phyloP scores from a whole-genome alignment of 148 eudicot genomes.

The Chenopodium quinoa region DNA sequence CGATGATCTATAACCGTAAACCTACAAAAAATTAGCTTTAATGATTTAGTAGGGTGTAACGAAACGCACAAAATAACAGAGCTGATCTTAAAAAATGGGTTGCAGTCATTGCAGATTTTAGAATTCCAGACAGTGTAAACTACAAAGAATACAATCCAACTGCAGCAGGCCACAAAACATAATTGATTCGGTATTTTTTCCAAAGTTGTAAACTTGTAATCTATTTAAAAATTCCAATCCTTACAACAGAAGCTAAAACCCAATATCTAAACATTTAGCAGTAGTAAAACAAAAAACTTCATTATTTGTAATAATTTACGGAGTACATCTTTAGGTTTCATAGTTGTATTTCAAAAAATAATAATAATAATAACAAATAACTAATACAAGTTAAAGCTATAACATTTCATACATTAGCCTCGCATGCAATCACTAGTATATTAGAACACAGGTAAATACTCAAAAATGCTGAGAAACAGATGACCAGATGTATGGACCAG shows the following conservation, averaged over 20 bases:
- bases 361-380: no score
- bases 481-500: not conserved
- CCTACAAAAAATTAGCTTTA: constrained; percentile 34
- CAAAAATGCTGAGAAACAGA: not conserved
- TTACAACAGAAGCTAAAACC: not conserved
- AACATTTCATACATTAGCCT: no score
- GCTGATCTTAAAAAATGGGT: not conserved
- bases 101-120: not conserved
- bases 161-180: not conserved
- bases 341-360: no score
- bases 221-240: not conserved
- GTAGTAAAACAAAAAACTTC: no score
- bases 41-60: not conserved
- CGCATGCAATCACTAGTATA: no score
- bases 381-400: no score
- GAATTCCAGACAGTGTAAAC: not conserved
- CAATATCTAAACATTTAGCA: not conserved
- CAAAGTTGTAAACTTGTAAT: not conserved
- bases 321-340: no score
- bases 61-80: not conserved
- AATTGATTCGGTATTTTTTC: not conserved
- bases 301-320: no score
- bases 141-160: not conserved
- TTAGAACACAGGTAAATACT: not conserved
- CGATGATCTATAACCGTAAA: constrained; percentile 64